phyloP scores from a whole-genome alignment of 768 basidiomycete genomes.

The Trametes elegans region DNA sequence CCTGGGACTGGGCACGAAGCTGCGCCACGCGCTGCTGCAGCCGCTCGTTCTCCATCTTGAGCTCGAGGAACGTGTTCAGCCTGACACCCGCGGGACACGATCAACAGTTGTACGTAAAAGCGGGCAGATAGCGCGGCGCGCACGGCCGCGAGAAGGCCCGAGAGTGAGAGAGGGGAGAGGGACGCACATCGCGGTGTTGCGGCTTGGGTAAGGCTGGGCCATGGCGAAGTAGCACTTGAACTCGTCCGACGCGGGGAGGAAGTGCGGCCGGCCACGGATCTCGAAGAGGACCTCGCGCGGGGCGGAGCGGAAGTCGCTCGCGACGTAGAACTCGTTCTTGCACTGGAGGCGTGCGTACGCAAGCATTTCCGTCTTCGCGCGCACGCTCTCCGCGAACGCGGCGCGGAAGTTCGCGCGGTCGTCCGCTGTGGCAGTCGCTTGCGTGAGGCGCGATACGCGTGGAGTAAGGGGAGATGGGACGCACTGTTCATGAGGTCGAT shows the following conservation, averaged over 20 bases:
- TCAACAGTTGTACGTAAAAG: neutral
- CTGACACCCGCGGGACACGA: conserved; percentile 33
- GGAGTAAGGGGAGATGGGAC: conserved; percentile 19
- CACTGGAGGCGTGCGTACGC: conserved; percentile 60
- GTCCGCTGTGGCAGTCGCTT: conserved; percentile 39
- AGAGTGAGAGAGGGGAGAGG: neutral
- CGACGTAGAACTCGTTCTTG: conserved; percentile 35
- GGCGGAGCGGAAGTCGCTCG: conserved; percentile 25
- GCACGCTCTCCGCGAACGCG: conserved; percentile 56
- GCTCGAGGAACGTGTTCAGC: conserved; percentile 72
- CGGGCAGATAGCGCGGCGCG: neutral
- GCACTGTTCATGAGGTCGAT: conserved; percentile 62
- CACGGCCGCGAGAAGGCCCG: conserved; percentile 1
- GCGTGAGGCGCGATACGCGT: conserved; percentile 3
- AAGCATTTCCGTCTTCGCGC: conserved; percentile 48
- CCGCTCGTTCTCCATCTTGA: conserved; percentile 86
- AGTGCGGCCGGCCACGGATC: conserved; percentile 63
- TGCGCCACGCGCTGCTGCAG: conserved; percentile 60
- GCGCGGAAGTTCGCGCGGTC: conserved; percentile 48
- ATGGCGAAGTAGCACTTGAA: conserved; percentile 70
- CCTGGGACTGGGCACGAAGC: conserved; percentile 30
- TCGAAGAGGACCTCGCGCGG: conserved; percentile 60
- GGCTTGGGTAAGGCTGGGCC: conserved; percentile 75
- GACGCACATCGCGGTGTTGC: conserved; percentile 64
- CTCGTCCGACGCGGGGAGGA: conserved; percentile 34